phyloP scores from a whole-genome alignment of 2,329 filamentous ascomycete genomes.

The Xylaria sp. region DNA sequence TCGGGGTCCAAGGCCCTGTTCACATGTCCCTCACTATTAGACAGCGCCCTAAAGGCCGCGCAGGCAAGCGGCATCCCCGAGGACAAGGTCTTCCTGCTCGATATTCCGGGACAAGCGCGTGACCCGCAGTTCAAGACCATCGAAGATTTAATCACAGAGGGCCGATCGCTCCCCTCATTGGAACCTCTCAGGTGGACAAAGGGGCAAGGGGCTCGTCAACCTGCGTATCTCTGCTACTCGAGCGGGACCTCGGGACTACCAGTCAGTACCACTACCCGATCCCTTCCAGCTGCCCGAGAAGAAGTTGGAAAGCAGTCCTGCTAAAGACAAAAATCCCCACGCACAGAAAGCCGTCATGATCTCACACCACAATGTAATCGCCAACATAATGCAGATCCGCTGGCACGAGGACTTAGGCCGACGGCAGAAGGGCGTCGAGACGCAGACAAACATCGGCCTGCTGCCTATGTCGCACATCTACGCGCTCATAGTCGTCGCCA shows the following conservation, averaged over 20 bases:
- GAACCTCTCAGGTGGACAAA: conserved; percentile 65
- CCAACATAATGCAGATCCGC: conserved; percentile 73
- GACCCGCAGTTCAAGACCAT: conserved; percentile 68
- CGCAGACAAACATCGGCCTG: conserved; percentile 66
- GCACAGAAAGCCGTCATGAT: conserved; percentile 81
- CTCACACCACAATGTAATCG: conserved; percentile 78
- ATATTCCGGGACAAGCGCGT: conserved; percentile 54
- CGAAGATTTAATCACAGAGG: conserved; percentile 70
- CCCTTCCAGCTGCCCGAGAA: not conserved
- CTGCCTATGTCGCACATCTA: conserved; percentile 85
- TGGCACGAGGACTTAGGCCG: conserved; percentile 55
- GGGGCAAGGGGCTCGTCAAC: conserved; percentile 70
- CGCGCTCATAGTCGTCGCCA: conserved; percentile 75
- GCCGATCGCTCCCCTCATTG: conserved; percentile 60
- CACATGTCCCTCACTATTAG: conserved; percentile 73
- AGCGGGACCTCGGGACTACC: conserved; percentile 79
- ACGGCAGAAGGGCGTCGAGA: conserved; percentile 46
- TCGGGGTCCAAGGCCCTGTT: conserved; percentile 74
- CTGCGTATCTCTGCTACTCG: conserved; percentile 78
- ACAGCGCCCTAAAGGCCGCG: conserved; percentile 71
- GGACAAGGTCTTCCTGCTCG: conserved; percentile 72
- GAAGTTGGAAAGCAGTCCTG: not conserved
- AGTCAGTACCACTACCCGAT: conserved; percentile 53
- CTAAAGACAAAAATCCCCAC: not conserved
- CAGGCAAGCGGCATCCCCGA: conserved; percentile 69